Evolutionary conservation across 805 yeast species (phyloP), one percentile per base, ranked within the genome.

Genomic region (Kodamaea jinghongensis): DNA sequence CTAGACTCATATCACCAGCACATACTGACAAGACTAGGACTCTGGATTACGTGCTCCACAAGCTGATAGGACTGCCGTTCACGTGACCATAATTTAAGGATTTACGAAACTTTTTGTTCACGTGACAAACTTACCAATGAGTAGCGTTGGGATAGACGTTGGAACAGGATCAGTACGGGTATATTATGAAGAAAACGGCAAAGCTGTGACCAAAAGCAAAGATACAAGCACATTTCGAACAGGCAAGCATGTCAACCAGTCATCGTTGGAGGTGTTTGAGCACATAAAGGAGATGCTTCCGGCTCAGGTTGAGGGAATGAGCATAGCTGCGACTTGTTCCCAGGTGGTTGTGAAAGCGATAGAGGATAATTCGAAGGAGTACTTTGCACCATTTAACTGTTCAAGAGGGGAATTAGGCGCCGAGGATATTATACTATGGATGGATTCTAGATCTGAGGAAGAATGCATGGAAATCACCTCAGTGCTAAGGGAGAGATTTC

Each of bases 261-360:
- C 69, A 20, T 58, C 76, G 0, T 31, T 12, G 1, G 70, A 74
- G 37, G 67, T 76, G 26, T 60, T 59, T 51, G 15, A 42, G 0
- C 60, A 63, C 1, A 54, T 71, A 11, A n/a, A 50, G 2, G 39
- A 36, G 4, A 56, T 67, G 26, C 35, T 22, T 43, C 36, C 14
- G 38, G 9, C 38, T 58, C 28, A 32, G 27, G 11, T 15, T 9
- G 12, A 17, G 14, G 60, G 66, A 1, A 53, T 69, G 22, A 67
- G 71, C 4, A 65, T 74, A 5, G 70, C 78, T 2, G 83, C 84
- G 3, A 79, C 85, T 1, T 79, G 85, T 44, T 78, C 83, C 0
- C 59, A 78, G 65, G 83, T 74, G 8, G 75, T 77, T 1, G 55
- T 65, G 49, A 47, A 51, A 39, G 51, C 51, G 22, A 41, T 48